Evolutionary conservation across 495 filamentous ascomycete species (phyloP), one percentile per base, ranked within the genome.

Genomic region (Usnea hakonensis): DNA sequence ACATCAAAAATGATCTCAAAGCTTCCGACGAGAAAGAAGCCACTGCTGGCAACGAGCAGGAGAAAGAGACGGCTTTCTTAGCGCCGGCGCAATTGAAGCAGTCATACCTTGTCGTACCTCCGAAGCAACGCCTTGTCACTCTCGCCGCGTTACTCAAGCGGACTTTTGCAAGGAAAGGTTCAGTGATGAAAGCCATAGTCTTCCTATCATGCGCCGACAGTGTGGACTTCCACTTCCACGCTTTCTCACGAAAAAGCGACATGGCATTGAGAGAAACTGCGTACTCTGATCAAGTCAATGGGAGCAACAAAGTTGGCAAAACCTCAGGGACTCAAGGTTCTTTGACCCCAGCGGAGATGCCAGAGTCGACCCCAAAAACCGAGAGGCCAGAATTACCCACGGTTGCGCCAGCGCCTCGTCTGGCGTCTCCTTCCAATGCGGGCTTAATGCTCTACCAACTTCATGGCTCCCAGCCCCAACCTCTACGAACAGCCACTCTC

Each of bases 181-280:
- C 90, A 3, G 85, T 94, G 26, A 95, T 93, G 85, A 96, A 97
- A 73, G 87, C 88, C 5, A 96, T 97, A 64, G 83, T 97, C 56
- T 98, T 98, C 74, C 89, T 98, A 43, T 95, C 91, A 2, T 97
- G 95, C 68, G 92, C 94, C 19, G 95, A 98, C 69, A 93, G 89
- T 13, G 94, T 97, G 53, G 91, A 98, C 70, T 98, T 95, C 71
- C 91, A 96, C 70, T 97, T 91, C 68, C 87, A 95, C 55, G 74
- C 96, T n/a, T 86, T 98, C 64, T 85, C 84, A 69, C 72, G 38
- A 60, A 74, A 7, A 28, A 64, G 72, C 26, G 63, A 56, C 68
- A 74, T 65, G 32, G 65, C 21, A 28, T 63, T 10, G 57, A 73
- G 41, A 72, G 74, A 55, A 28, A 52, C 40, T 55, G 64, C 13